Conservation (phyloP, 208 protist genomes). For the Leishmania guyanensis region DNA sequence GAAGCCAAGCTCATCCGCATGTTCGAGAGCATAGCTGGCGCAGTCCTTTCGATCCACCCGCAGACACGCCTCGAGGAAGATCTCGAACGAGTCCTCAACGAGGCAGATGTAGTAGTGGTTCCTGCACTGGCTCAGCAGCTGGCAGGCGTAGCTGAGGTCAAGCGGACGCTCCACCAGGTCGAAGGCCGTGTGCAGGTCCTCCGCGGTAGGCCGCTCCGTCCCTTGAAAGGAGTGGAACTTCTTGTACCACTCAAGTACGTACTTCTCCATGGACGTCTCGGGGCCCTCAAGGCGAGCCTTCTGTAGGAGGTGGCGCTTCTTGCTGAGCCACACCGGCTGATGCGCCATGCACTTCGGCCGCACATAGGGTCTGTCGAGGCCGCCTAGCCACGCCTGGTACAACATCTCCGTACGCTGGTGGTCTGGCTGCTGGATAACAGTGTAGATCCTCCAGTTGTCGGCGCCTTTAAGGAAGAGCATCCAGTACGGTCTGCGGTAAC, state of each 20-base stretch:
- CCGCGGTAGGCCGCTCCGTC: conserved; percentile 72
- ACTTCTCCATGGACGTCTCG: conserved; percentile 87
- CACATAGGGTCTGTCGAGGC: conserved; percentile 88
- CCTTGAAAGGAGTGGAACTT: conserved; percentile 84
- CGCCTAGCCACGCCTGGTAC: conserved; percentile 92
- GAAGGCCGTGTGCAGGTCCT: conserved; percentile 90
- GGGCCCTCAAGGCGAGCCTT: conserved; percentile 83
- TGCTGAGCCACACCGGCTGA: conserved; percentile 88
- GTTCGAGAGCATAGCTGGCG: conserved; percentile 73
- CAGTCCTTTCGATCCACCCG: conserved; percentile 90
- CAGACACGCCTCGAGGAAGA: conserved; percentile 90
- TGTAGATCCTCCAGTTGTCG: conserved; percentile 94
- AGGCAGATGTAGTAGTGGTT: conserved; percentile 86
- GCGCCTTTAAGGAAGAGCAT: conserved; percentile 91
- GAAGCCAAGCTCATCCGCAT: conserved; percentile 84
- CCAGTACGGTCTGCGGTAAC: conserved; percentile 59
- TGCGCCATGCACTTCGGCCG: conserved; percentile 91
- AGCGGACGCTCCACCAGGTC: conserved; percentile 90
- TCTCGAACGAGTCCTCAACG: conserved; percentile 71
- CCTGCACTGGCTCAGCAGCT: conserved; percentile 84
- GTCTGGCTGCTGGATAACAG: conserved; percentile 89
- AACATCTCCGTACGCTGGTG: conserved; percentile 93
- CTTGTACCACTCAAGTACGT: conserved; percentile 88
- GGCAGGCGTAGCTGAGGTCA: conserved; percentile 90
- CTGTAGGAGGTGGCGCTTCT: conserved; percentile 85